Conservation (phyloP, 108 stramenopile genomes). For the Pseudonitzschia delicatissima region DNA sequence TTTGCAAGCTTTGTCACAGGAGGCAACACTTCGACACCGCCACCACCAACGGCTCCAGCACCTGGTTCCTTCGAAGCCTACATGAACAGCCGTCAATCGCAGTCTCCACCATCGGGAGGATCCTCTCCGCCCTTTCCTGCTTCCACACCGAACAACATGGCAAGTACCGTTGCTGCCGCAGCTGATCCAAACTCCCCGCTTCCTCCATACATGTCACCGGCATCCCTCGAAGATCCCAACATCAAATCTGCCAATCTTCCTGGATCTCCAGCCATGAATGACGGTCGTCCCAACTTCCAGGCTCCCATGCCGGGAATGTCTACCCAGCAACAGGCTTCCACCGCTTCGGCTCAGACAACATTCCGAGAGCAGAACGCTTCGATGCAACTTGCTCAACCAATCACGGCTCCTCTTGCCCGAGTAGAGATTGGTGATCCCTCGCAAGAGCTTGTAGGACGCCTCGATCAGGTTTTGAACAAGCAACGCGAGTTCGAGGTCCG, state of each 20-base stretch:
- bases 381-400: background rate
- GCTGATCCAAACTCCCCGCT: background rate
- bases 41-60: conserved; percentile 3
- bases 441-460: conserved; percentile 1
- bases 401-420: background rate
- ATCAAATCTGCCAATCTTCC: conserved; percentile 1
- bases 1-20: background rate
- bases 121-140: background rate
- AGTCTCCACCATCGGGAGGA: background rate
- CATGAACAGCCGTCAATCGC: background rate
- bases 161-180: background rate
- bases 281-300: background rate
- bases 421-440: background rate
- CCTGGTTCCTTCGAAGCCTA: conserved; percentile 8
- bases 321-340: background rate
- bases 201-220: conserved; percentile 7
- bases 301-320: conserved; percentile 1
- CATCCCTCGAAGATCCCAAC: background rate
- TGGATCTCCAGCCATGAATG: background rate
- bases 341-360: background rate
- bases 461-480: background rate
- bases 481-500: conserved; percentile 1
- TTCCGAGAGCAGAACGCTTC: background rate
- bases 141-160: background rate
- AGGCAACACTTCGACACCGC: background rate